These are phyloP conservation scores for Chloridella minuta DNA, from an alignment of 352 stramenopile genomes.

Conservation along the genomic window DNA sequence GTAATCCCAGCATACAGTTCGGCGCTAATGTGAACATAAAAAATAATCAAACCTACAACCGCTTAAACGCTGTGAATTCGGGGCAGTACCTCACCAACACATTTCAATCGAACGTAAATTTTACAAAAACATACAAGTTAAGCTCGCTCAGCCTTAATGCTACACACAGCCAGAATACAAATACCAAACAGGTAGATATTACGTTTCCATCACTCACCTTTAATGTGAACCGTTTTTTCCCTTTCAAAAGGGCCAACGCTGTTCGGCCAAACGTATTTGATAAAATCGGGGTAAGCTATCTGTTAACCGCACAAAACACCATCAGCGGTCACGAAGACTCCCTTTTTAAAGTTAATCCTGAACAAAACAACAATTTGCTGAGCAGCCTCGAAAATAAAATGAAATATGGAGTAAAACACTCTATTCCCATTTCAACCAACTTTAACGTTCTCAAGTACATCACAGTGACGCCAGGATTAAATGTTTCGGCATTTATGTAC, in stretches of 20 bases:
- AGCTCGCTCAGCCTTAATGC: background rate
- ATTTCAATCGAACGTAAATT: background rate
- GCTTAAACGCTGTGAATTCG: background rate
- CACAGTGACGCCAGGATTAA: background rate
- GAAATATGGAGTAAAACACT: background rate
- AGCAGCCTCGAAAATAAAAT: background rate
- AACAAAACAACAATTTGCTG: too few species aligned
- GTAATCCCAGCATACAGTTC: background rate
- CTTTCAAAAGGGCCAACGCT: background rate
- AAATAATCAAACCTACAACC: background rate
- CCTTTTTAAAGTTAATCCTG: too few species aligned
- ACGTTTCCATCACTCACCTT: background rate
- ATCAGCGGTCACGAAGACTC: background rate
- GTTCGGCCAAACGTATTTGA: background rate
- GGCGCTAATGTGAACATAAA: background rate
- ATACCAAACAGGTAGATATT: background rate
- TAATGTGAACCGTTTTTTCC: background rate
- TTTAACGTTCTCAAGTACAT: slow-evolving; percentile 1
- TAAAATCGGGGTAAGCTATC: background rate
- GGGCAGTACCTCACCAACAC: background rate
- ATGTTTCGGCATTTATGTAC: background rate
- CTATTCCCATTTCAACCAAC: background rate
- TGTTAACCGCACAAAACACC: background rate
- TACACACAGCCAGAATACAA: background rate
- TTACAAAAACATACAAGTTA: background rate